Base-by-base conservation (phyloP, 208 protist species). In the Wallacemonas sp. region DNA sequence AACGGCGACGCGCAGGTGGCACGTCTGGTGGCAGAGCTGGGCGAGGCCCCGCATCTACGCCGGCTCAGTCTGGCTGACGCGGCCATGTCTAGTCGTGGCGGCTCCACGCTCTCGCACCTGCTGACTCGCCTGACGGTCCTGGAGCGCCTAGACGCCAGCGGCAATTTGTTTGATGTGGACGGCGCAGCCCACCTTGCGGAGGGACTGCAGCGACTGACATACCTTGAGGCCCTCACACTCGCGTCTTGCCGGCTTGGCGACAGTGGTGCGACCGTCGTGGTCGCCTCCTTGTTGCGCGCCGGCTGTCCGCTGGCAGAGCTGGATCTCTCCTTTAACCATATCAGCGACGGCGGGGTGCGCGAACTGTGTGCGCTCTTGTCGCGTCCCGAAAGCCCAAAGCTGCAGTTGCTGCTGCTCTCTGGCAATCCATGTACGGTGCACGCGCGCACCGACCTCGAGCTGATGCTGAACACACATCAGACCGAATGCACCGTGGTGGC, bases 311-410 rank as follows among this genome's bases (percentile, higher is more conserved):
- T 92, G 19, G 67, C 64, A 34, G 76, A 83, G 46, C 65, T 92
- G 1, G 79, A 89, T 62, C 44, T 92, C 19, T 83, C 86, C 13
- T 68, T 79, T 42, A 92, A 92, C 68, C 72, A 39, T 48, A 75
- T 92, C 62, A 70, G 67, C 29, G 79, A 91, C 66, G 73, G 48
- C 6, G 85, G 83, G 57, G 63, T 86, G 27, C 50, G 68, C 15
- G 60, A 84, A 8, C 68, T 86, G 54, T 82, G 63, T 58, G 48
- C 34, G n/a, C 68, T 66, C n/a, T 57, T 78, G 12, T 73, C 71
- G 27, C 55, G 50, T 2, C 57, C 71, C 0, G 75, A 58, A 17
- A 74, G 69, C 42, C 68, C 81, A 13, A 65, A 46, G 36, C 66
- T 92, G 48, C 42, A 66, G 2, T 59, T 71, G 12, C 60, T 92